Base-by-base conservation (phyloP, 1,284 basidiomycete species). In the Gomphus bonarii region DNA sequence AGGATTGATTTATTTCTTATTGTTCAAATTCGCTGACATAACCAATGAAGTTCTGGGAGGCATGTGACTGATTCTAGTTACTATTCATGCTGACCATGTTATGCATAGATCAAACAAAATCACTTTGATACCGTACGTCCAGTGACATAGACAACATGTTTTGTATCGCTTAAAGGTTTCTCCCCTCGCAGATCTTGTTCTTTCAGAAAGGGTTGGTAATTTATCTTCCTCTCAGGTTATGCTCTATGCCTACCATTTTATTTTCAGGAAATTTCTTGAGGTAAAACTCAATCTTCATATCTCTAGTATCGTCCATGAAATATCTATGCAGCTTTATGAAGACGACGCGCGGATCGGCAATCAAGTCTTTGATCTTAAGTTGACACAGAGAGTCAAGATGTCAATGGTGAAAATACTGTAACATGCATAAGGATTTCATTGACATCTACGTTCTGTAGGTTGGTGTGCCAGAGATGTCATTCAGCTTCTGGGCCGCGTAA, bases 371-470 rank as follows among this genome's bases (percentile, higher is more conserved):
- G 94, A 97, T 65, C 72, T 97, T 59, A 97, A 97, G 68, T 76
- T 95, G 40, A 95, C 92, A 1, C 81, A 85, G 50, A 75, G 91
- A 57, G 95, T 97, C 58, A 99, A 98, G 72, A 99, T 99, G 97
- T 95, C 89, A 61, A 97, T 97, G 94, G 92, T 89, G 44, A 61
- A 77, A 61, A 22, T 16, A 36, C 11, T 28, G n/a, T 30, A 44
- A 31, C 28, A 48, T 48, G 16, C 46, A 48, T 12, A 12, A 14
- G 7, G 16, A n/a, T 16, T 22, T 22, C 42, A 12, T 44, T 22
- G 28, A 31, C 46, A 6, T 35, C 1, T 50, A 28, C 40, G 11
- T 40, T 8, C 9, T 11, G 7, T 58, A 91, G 91, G 92, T 97
- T 59, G 95, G 97, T 44, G 95, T 99, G 4, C 97, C 97, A 0